Percentiles rank a stretch among this genome's conserved stretches.
phyloP scores from a whole-genome alignment of 2,329 filamentous ascomycete genomes.

The Pseudocercospora cruenta region DNA sequence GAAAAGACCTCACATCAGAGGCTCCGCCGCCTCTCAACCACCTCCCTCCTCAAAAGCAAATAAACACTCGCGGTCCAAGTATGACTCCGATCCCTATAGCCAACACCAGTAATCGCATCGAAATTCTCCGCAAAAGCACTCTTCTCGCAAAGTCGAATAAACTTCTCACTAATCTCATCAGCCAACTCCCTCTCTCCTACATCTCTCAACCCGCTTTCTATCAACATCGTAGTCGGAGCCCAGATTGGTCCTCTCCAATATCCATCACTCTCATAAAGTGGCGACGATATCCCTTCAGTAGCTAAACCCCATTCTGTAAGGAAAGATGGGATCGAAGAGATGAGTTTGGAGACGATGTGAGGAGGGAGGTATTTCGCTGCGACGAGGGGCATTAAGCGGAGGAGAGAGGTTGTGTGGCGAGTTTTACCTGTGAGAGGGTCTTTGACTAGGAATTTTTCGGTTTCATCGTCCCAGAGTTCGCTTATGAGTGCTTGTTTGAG shows the following conservation, averaged over 20 bases:
- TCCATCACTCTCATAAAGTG: slow-evolving; percentile 4
- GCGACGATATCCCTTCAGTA: neutral
- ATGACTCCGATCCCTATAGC: slow-evolving; percentile 6
- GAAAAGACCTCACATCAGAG: too few relatives aligned
- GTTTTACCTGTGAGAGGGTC: neutral
- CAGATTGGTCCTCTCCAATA: slow-evolving; percentile 8
- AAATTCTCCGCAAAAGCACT: slow-evolving; percentile 9
- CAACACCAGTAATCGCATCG: neutral
- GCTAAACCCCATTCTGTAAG: slow-evolving; percentile 7
- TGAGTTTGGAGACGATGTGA: neutral
- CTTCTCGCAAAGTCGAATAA: neutral
- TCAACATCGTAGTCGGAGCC: slow-evolving; percentile 2
- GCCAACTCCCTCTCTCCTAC: neutral
- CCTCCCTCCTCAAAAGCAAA: neutral
- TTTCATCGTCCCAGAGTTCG: slow-evolving; percentile 1
- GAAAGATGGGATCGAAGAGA: neutral
- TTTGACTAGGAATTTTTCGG: neutral
- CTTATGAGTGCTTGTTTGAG: neutral
- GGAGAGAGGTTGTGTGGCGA: neutral
- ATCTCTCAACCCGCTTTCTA: neutral
- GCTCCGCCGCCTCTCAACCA: neutral
- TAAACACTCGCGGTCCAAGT: slow-evolving; percentile 6
- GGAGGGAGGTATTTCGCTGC: slow-evolving; percentile 1
- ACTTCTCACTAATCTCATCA: neutral
- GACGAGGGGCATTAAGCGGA: slow-evolving; percentile 8